Conservation (phyloP, 371 early-diverging fungal species). For the Choanephora cucurbitarum region DNA sequence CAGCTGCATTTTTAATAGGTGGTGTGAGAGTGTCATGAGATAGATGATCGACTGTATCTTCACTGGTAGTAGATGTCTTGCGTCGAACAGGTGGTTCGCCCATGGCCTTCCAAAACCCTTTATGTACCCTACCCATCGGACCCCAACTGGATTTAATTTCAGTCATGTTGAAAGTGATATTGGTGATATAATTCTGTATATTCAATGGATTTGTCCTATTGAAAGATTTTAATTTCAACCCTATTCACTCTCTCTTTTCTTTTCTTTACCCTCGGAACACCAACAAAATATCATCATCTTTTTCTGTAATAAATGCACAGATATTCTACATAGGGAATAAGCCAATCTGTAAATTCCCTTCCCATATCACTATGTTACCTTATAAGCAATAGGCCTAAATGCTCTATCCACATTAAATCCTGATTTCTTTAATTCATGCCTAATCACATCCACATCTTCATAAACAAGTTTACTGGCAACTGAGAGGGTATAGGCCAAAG, state of each 20-base stretch:
- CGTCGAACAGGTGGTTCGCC: constrained; percentile 37
- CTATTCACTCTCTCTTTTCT: background rate
- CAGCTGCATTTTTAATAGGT: constrained; percentile 8
- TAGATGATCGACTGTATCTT: constrained; percentile 3
- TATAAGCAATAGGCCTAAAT: constrained; percentile 59
- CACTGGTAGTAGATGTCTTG: background rate
- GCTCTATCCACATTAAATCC: constrained; percentile 59
- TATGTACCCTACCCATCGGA: constrained; percentile 59
- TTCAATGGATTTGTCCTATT: constrained; percentile 61
- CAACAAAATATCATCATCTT: constrained; percentile 59
- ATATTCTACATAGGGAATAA: constrained; percentile 52
- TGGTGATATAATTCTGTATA: constrained; percentile 63
- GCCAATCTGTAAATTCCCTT: too few relatives aligned
- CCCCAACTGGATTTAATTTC: constrained; percentile 48
- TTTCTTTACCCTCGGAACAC: constrained; percentile 58
- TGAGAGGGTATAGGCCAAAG: constrained; percentile 57
- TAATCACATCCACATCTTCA: constrained; percentile 58
- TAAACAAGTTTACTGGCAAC: constrained; percentile 59
- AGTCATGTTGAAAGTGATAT: constrained; percentile 51
- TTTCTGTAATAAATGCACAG: constrained; percentile 62
- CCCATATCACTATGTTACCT: constrained; percentile 42
- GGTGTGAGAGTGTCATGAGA: constrained; percentile 1
- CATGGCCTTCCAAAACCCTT: constrained; percentile 64
- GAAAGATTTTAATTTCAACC: background rate
- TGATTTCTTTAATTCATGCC: constrained; percentile 53